Conservation (phyloP, 2,329 filamentous ascomycete genomes). For the Trichoderma hamatum region DNA sequence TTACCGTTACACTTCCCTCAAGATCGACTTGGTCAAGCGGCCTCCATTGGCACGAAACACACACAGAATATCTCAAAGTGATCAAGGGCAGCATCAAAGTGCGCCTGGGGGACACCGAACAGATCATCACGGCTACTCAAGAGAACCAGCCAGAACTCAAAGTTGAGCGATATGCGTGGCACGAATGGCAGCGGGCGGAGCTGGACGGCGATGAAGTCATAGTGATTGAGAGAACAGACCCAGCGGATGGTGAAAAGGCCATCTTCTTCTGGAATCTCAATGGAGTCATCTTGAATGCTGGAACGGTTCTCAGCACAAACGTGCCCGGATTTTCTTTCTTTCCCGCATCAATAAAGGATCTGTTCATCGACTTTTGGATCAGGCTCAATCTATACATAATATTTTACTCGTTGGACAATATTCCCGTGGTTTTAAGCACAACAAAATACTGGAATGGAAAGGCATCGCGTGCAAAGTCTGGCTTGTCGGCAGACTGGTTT, state of each 20-base stretch:
- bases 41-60: slow-evolving; percentile 53
- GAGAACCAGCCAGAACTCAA: slow-evolving; percentile 37
- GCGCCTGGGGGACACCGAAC: slow-evolving; percentile 28
- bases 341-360: slow-evolving; percentile 27
- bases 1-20: slow-evolving; percentile 48
- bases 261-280: slow-evolving; percentile 56
- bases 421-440: slow-evolving; percentile 36
- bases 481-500: slow-evolving; percentile 22
- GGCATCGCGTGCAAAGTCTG: background rate
- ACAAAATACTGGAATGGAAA: slow-evolving; percentile 11
- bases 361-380: slow-evolving; percentile 36
- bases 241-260: slow-evolving; percentile 48
- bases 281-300: slow-evolving; percentile 41
- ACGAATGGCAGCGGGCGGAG: slow-evolving; percentile 51
- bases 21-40: slow-evolving; percentile 52
- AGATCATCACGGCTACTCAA: slow-evolving; percentile 31
- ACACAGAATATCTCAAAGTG: slow-evolving; percentile 51
- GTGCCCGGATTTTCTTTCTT: slow-evolving; percentile 6
- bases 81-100: slow-evolving; percentile 43
- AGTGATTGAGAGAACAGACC: slow-evolving; percentile 52
- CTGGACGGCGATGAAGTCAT: slow-evolving; percentile 41
- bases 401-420: slow-evolving; percentile 37
- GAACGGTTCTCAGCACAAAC: slow-evolving; percentile 16
- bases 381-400: slow-evolving; percentile 37
- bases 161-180: slow-evolving; percentile 43